Evolutionary conservation across 1,139 yeast genomes (phyloP).

Genomic region (Debaryomyces nepalensis): DNA sequence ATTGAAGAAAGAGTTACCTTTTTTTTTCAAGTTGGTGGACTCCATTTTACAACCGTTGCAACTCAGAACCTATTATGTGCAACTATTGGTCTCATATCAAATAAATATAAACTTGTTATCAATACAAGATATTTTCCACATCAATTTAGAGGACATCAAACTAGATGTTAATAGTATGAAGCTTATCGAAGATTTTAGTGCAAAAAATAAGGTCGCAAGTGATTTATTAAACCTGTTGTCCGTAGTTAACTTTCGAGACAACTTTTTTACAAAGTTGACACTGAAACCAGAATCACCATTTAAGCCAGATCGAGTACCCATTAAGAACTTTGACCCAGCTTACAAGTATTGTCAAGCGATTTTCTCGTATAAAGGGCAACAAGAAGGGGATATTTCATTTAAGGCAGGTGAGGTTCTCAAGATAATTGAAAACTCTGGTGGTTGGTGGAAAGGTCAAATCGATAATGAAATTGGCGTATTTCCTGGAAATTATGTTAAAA

Average conservation of each 20-base stretch:
- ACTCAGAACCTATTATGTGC: constrained; percentile 34
- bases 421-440: constrained; percentile 45
- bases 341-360: constrained; percentile 35
- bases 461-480: constrained; percentile 55
- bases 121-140: constrained; percentile 19
- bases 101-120: constrained; percentile 26
- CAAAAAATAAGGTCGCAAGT: constrained; percentile 19
- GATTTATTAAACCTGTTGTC: constrained; percentile 25
- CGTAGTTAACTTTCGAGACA: constrained; percentile 29
- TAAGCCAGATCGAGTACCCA: neutral
- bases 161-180: constrained; percentile 13
- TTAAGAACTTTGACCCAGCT: constrained; percentile 8
- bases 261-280: constrained; percentile 20
- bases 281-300: neutral
- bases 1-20: constrained; percentile 46
- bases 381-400: constrained; percentile 54
- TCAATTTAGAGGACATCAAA: constrained; percentile 15
- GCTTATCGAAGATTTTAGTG: constrained; percentile 18
- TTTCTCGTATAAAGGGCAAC: constrained; percentile 35
- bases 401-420: constrained; percentile 52
- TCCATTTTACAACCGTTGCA: constrained; percentile 32
- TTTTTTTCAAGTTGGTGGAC: constrained; percentile 35
- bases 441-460: constrained; percentile 67
- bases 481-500: constrained; percentile 57
- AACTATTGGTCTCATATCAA: constrained; percentile 34